Evolutionary conservation across 2,329 filamentous ascomycete genomes (phyloP), one percentile per base, ranked within the genome.

Genomic region (Epichloe festucae): DNA sequence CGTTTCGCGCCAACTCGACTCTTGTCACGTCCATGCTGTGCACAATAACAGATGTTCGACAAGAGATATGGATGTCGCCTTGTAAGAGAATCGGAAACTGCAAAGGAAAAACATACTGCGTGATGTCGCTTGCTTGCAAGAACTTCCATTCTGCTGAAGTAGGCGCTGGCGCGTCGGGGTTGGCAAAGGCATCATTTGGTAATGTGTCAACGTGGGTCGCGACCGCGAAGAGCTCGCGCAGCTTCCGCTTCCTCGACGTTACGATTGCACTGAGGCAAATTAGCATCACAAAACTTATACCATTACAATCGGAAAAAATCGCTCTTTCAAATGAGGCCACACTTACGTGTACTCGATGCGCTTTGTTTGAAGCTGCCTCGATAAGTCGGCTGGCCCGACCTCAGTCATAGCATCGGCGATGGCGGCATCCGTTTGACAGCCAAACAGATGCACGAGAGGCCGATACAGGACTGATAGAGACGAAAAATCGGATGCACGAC

Each of bases 221-320:
- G 77, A 87, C 80, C 61, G 79, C 77, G 74, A 86, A 95, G 62
- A 95, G 79, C 73, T 93, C 86, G 68, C 85, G 84, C 67, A 95
- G 78, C 77, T 94, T 94, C 70, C 88, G 84, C 80, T 94, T 93
- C 71, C 87, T 85, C 77, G 86, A 88, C 70, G 77, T 78, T 76
- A 86, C 80, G 78, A 85, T 83, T 78, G 78, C 76, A 72, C 82
- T 85, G 65, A 54, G 59, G 55, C 56, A 23, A 41, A 65, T 79
- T 56, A 80, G 68, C 63, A 75, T 52, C 53, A 54, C 63, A 49
- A 70, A 72, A 69, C 62, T 60, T 51, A 65, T 58, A 77, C 71
- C 66, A 59, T 68, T 67, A 59, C 63, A 60, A 74, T 74, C 72
- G 72, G 70, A 73, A 72, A 71, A 73, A 65, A 64, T 59, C 58